phyloP scores from a whole-genome alignment of 2,329 filamentous ascomycete genomes.

The Fusarium sp. region DNA sequence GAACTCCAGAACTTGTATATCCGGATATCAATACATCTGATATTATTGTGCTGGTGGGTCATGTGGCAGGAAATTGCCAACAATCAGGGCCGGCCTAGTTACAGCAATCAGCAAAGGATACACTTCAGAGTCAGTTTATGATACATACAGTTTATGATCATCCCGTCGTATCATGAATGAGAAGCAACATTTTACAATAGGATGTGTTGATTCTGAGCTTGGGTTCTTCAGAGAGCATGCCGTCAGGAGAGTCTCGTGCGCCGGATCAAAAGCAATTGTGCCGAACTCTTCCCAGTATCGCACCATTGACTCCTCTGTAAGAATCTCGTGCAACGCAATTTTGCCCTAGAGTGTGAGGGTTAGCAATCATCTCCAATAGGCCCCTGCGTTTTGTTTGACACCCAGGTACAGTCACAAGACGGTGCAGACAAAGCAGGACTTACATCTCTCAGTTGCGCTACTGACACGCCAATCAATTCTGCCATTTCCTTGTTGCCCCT shows the following conservation, averaged over 20 bases:
- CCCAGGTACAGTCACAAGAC: slow-evolving; percentile 9
- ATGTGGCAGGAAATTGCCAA: slow-evolving; percentile 96
- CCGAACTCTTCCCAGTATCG: slow-evolving; percentile 99
- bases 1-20: neutral
- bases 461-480: slow-evolving; percentile 90
- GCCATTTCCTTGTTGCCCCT: slow-evolving; percentile 99
- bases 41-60: slow-evolving; percentile 61
- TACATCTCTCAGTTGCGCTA: slow-evolving; percentile 91
- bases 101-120: slow-evolving; percentile 48
- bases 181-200: slow-evolving; percentile 92
- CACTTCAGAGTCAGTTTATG: neutral
- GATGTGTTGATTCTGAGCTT: slow-evolving; percentile 73
- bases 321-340: slow-evolving; percentile 93
- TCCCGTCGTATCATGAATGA: slow-evolving; percentile 97
- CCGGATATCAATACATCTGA: slow-evolving; percentile 1
- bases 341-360: slow-evolving; percentile 74
- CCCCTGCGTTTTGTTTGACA: slow-evolving; percentile 9
- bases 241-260: slow-evolving; percentile 94
- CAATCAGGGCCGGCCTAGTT: slow-evolving; percentile 86
- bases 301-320: slow-evolving; percentile 93
- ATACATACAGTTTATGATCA: slow-evolving; percentile 90
- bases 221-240: slow-evolving; percentile 92
- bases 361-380: slow-evolving; percentile 19
- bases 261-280: slow-evolving; percentile 93
- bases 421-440: slow-evolving; percentile 53